Conservation (phyloP, 768 basidiomycete species). For the Serendipita sp. region DNA sequence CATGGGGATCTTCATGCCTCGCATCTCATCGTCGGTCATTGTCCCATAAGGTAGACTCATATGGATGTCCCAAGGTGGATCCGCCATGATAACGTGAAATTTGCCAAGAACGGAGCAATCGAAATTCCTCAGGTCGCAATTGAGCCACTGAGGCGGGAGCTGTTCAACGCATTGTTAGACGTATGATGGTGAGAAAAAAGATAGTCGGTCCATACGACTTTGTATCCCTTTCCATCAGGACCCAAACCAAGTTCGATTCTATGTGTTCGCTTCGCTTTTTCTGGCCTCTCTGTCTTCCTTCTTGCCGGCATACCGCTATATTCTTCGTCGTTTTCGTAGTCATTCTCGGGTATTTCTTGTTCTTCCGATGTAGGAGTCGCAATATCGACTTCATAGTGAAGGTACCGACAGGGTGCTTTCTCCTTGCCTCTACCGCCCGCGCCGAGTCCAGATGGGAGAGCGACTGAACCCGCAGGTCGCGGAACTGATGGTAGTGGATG, state of each 20-base stretch:
- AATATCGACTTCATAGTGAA: conserved; percentile 85
- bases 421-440: conserved; percentile 87
- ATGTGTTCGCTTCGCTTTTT: conserved; percentile 24
- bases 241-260: conserved; percentile 55
- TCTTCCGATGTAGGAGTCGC: conserved; percentile 24
- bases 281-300: conserved; percentile 23
- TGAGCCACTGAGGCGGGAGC: conserved; percentile 92
- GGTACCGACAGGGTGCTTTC: conserved; percentile 74
- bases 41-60: conserved; percentile 98
- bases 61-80: conserved; percentile 99
- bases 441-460: conserved; percentile 70
- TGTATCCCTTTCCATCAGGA: conserved; percentile 36
- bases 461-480: conserved; percentile 39
- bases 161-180: too few species aligned
- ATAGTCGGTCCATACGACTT: conserved; percentile 28
- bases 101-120: conserved; percentile 91
- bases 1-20: conserved; percentile 83
- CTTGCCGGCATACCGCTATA: conserved; percentile 14
- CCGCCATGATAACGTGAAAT: conserved; percentile 97
- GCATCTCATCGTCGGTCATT: conserved; percentile 99
- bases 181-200: too few species aligned
- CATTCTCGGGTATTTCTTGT: conserved; percentile 11
- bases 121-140: conserved; percentile 83
- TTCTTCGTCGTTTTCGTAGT: conserved; percentile 30
- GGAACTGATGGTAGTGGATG: conserved; percentile 48